Evolutionary conservation across 1,139 yeast genomes (phyloP).

Genomic region (Eremothecium cymbalariae): DNA sequence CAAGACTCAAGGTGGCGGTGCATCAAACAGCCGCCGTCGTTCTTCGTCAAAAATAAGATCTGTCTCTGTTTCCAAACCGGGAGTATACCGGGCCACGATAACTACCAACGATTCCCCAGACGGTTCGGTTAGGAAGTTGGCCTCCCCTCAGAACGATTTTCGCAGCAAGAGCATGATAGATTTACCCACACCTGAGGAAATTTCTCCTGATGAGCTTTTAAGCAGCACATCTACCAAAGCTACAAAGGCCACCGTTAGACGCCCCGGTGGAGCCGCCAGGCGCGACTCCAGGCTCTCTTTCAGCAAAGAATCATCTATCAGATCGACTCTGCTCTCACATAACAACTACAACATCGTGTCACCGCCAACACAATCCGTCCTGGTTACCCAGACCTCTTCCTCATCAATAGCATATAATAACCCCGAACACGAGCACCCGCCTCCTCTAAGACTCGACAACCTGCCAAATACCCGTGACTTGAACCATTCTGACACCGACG

Average conservation of each 20-base stretch:
- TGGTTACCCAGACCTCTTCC: neutral
- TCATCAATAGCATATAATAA: neutral
- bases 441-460: neutral
- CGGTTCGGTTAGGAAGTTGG: constrained; percentile 8
- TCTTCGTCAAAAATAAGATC: constrained; percentile 13
- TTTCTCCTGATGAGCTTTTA: constrained; percentile 1
- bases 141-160: constrained; percentile 8
- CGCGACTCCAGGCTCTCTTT: constrained; percentile 23
- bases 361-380: constrained; percentile 2
- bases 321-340: constrained; percentile 19
- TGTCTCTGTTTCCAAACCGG: constrained; percentile 14
- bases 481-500: constrained; percentile 59
- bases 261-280: constrained; percentile 12
- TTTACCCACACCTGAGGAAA: constrained; percentile 12
- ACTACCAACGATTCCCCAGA: constrained; percentile 2
- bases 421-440: neutral
- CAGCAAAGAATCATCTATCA: constrained; percentile 25
- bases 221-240: neutral
- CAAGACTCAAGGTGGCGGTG: constrained; percentile 4
- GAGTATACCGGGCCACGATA: constrained; percentile 9
- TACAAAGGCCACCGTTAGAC: constrained; percentile 9
- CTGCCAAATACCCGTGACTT: constrained; percentile 3
- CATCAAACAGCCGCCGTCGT: constrained; percentile 9
- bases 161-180: constrained; percentile 13
- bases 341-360: constrained; percentile 8